Percentiles rank a stretch among this genome's conserved stretches.
Conservation (phyloP, 805 yeast genomes). For the Hanseniaspora clermontiae region DNA sequence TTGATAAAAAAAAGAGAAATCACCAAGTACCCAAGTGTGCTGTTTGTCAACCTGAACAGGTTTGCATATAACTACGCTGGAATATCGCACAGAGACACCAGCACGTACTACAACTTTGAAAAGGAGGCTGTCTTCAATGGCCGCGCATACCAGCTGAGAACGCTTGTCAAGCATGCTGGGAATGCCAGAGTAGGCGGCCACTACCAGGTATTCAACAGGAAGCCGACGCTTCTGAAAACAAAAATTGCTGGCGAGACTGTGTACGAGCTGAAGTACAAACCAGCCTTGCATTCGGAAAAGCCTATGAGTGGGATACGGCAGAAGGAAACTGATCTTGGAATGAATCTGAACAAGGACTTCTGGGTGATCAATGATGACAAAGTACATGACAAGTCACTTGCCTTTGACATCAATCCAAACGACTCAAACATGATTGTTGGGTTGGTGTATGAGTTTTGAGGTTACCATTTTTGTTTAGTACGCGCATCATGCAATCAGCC, state of each 20-base stretch:
- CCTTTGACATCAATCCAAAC: background rate
- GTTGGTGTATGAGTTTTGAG: constrained; percentile 6
- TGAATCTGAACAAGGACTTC: background rate
- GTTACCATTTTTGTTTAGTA: background rate
- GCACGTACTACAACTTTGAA: constrained; percentile 56
- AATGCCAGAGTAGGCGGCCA: constrained; percentile 73
- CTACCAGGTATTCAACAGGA: constrained; percentile 74
- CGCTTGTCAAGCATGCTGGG: constrained; percentile 77
- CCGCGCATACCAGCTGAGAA: constrained; percentile 41
- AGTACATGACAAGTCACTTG: background rate
- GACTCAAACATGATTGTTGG: constrained; percentile 9
- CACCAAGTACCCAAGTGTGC: constrained; percentile 52
- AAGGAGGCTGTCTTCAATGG: constrained; percentile 43
- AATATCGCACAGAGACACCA: constrained; percentile 54
- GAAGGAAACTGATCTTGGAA: background rate
- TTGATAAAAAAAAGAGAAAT: constrained; percentile 56
- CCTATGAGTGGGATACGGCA: background rate
- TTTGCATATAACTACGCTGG: constrained; percentile 53
- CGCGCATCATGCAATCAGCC: too few species aligned
- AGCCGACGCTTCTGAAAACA: constrained; percentile 40
- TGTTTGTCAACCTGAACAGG: constrained; percentile 75
- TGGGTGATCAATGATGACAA: constrained; percentile 10
- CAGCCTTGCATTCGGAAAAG: background rate
- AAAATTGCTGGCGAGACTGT: constrained; percentile 13
- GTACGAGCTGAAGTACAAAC: background rate